Conservation (phyloP, 805 yeast genomes). For the Yamadazyma paraphyllophila region DNA sequence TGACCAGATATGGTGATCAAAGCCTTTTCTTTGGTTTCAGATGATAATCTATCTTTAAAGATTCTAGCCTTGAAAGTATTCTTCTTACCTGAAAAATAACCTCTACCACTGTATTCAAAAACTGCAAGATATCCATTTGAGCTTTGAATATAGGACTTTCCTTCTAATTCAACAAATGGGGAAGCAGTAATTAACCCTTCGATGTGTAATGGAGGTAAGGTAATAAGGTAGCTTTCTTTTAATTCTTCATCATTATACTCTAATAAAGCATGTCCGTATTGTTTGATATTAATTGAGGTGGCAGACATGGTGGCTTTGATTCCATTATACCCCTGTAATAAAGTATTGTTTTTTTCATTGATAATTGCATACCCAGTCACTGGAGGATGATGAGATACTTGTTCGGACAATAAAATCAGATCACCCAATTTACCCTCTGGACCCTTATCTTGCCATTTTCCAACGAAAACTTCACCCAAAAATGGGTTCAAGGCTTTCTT, state of each 20-base stretch:
- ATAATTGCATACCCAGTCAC: slow-evolving; percentile 86
- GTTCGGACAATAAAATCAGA: slow-evolving; percentile 79
- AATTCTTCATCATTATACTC: slow-evolving; percentile 58
- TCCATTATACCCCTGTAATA: slow-evolving; percentile 86
- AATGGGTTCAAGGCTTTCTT: slow-evolving; percentile 97
- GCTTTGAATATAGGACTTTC: slow-evolving; percentile 78
- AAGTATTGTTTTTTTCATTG: slow-evolving; percentile 67
- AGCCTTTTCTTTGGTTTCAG: slow-evolving; percentile 56
- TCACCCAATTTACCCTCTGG: slow-evolving; percentile 60
- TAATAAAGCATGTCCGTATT: slow-evolving; percentile 85
- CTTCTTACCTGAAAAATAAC: slow-evolving; percentile 93
- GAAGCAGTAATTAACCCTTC: slow-evolving; percentile 90
- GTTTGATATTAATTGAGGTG: slow-evolving; percentile 80
- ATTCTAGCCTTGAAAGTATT: slow-evolving; percentile 87
- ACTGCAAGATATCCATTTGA: slow-evolving; percentile 72
- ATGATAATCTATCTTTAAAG: slow-evolving; percentile 50
- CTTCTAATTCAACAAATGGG: slow-evolving; percentile 94
- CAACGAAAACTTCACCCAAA: slow-evolving; percentile 90
- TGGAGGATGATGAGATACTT: slow-evolving; percentile 97
- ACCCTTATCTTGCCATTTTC: slow-evolving; percentile 67
- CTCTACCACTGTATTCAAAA: slow-evolving; percentile 86
- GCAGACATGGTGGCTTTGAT: slow-evolving; percentile 81
- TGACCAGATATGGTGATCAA: slow-evolving; percentile 83
- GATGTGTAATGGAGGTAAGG: slow-evolving; percentile 93
- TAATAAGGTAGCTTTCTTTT: slow-evolving; percentile 68